phyloP scores from a whole-genome alignment of 2,329 filamentous ascomycete species.

The Ophiostoma tasmaniense region DNA sequence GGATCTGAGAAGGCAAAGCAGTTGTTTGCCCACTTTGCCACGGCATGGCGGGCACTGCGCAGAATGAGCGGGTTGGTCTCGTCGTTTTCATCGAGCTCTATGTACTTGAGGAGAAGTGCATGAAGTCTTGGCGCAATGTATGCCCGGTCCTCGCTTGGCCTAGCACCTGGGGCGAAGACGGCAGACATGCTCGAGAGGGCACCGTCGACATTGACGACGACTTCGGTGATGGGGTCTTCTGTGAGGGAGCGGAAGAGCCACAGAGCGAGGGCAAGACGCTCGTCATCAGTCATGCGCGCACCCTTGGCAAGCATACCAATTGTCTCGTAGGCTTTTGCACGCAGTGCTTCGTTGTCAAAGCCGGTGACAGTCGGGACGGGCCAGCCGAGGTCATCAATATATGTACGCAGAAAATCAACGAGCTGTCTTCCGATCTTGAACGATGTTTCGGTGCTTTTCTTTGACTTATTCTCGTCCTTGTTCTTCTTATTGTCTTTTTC shows the following conservation, averaged over 20 bases:
- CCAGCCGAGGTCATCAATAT: slow-evolving; percentile 77
- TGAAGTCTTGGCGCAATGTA: slow-evolving; percentile 29
- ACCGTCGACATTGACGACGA: slow-evolving; percentile 82
- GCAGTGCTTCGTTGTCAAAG: slow-evolving; percentile 54
- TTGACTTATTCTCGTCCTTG: neutral
- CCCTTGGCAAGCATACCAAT: slow-evolving; percentile 72
- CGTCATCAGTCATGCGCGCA: slow-evolving; percentile 46
- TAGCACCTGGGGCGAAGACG: slow-evolving; percentile 31
- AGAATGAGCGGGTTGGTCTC: slow-evolving; percentile 37
- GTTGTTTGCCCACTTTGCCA: slow-evolving; percentile 81
- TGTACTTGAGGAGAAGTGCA: slow-evolving; percentile 58
- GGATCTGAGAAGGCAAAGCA: slow-evolving; percentile 74
- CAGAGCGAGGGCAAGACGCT: slow-evolving; percentile 43
- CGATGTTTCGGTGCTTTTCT: neutral
- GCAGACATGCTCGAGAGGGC: slow-evolving; percentile 65
- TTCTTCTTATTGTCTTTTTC: slow-evolving; percentile 23
- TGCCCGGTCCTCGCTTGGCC: neutral
- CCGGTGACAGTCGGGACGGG: slow-evolving; percentile 49
- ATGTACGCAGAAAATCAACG: slow-evolving; percentile 60
- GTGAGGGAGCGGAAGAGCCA: slow-evolving; percentile 82
- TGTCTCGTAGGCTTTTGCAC: slow-evolving; percentile 80
- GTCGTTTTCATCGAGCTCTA: slow-evolving; percentile 38
- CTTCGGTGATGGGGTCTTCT: slow-evolving; percentile 66
- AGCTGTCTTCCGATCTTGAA: slow-evolving; percentile 46
- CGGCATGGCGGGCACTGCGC: slow-evolving; percentile 72